Base-by-base conservation (phyloP, 31 red algal genomes). In the Porphyra umbilicalis region DNA sequence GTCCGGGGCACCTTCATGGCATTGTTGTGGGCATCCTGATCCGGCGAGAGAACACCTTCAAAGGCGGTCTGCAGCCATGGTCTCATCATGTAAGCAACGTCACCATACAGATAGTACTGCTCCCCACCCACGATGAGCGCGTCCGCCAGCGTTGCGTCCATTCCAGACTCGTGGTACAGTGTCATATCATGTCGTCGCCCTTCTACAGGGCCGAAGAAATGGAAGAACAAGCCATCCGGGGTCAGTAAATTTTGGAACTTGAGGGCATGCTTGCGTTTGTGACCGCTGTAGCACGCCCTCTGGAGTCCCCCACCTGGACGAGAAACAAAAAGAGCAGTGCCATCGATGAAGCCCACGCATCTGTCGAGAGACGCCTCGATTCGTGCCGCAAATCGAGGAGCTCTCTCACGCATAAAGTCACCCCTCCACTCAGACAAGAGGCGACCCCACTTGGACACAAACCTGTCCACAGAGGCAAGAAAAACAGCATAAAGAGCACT, bases 291-390 rank as follows among this genome's bases (percentile, higher is more conserved):
- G 31, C 76, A 68, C 71, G 38, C 39, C 10, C 83, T 82, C 37
- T 83, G 80, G 6, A 83, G n/a, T 9, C 75, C 86, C 38, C 38
- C 33, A 0, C 77, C 79, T 10, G 81, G 80, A 77, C 86, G 57
- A 31, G 39, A 35, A 75, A 83, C 75, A 35, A 75, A 75, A 8
- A 87, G 29, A 32, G 81, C 79, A 4, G 79, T 82, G 0, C 85
- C 79, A 87, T 82, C 85, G 29, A 87, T 87, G 33, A 87, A 87
- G 13, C 85, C 79, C 5, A 87, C 75, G 35, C 85, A 87, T 9
- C 81, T 80, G 10, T 46, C 33, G 7, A 87, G 36, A 75, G 3
- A 6, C 1, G 42, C 77, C 13, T 29, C 13, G 37, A 87, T 46
- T 16, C 32, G 15, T 4, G 33, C 36, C 1, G 85, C 1, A 9